phyloP scores from a whole-genome alignment of 208 protist species.

The Strigomonas galati region DNA sequence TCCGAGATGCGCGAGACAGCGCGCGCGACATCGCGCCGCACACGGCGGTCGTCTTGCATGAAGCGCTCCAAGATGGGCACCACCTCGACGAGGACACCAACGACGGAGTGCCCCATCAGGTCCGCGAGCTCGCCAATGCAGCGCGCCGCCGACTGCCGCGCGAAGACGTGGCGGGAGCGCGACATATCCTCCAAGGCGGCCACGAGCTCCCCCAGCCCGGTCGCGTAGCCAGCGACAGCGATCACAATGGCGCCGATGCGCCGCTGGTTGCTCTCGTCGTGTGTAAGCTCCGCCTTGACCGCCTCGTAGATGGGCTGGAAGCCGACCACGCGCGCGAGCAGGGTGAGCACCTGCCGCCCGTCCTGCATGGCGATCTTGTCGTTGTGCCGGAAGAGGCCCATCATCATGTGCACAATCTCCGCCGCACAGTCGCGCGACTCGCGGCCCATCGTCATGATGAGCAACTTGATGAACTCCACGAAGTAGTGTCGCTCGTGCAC shows the following conservation, averaged over 20 bases:
- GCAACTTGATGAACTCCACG: conserved; percentile 98
- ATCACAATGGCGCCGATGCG: conserved; percentile 98
- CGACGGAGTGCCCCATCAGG: conserved; percentile 96
- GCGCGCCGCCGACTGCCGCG: conserved; percentile 96
- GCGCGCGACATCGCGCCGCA: conserved; percentile 95
- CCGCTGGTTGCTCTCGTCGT: conserved; percentile 97
- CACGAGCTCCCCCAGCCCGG: conserved; percentile 95
- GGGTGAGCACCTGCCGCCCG: conserved; percentile 98
- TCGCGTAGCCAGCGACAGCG: conserved; percentile 95
- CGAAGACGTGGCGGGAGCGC: conserved; percentile 95
- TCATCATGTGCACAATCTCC: conserved; percentile 99
- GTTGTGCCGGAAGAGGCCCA: conserved; percentile 98
- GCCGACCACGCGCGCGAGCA: conserved; percentile 98
- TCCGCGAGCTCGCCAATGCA: conserved; percentile 98
- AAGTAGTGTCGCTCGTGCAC: conserved; percentile 98
- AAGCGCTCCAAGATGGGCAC: conserved; percentile 97
- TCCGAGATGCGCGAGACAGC: conserved; percentile 97
- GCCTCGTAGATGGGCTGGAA: conserved; percentile 97
- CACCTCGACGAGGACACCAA: conserved; percentile 94
- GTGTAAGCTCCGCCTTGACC: conserved; percentile 98
- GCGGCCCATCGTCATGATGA: conserved; percentile 98
- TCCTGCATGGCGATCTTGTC: conserved; percentile 98
- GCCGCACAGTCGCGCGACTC: conserved; percentile 96
- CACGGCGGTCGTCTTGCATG: conserved; percentile 93
- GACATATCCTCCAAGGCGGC: conserved; percentile 98